Evolutionary conservation across 208 protist genomes (phyloP), one percentile per base, ranked within the genome.

Genomic region (Pavlovales sp.): DNA sequence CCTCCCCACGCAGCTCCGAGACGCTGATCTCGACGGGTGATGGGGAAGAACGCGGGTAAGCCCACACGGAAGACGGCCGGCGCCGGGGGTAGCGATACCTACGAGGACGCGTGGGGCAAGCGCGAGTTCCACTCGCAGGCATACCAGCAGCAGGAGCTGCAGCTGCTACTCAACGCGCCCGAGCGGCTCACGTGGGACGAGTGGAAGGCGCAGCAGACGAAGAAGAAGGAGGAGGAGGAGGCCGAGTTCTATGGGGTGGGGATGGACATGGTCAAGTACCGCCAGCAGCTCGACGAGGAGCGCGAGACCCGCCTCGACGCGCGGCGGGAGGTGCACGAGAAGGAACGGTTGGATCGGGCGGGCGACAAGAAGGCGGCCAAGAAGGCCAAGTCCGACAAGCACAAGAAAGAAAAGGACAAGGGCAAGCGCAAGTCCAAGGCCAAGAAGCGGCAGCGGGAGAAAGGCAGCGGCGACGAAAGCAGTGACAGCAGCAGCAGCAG

Each of bases 161-260:
- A 71, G 57, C 5, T 71, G 18, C 57, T 71, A 28, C 57, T 71
- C 14, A 71, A 71, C 26, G 14, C 5, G 57, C 57, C 57, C 14
- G 57, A 71, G 57, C 5, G 57, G 57, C 57, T 71, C 57, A n/a
- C 57, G 57, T 71, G 57, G 57, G 57, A 71, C 57, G 57, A 71
- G 57, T 71, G 57, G 57, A 71, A 71, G 26, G 57, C 57, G 57
- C 57, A 71, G 57, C 57, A 71, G 26, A 10, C 20, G 57, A 71
- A 71, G 57, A 71, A 71, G 57, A 71, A 71, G 57, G 57, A 71
- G 18, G 57, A 71, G 57, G 57, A 71, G 57, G 57, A 71, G 57
- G 57, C 57, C 18, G 18, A 71, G 26, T 71, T 71, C 57, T 71
- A 71, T 28, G 57, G 57, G 22, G 57, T 71, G 5, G 57, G 57